These are phyloP conservation scores for Sporothrix variecibatus DNA, from an alignment of 2,329 filamentous ascomycete species.

Conservation along the genomic window DNA sequence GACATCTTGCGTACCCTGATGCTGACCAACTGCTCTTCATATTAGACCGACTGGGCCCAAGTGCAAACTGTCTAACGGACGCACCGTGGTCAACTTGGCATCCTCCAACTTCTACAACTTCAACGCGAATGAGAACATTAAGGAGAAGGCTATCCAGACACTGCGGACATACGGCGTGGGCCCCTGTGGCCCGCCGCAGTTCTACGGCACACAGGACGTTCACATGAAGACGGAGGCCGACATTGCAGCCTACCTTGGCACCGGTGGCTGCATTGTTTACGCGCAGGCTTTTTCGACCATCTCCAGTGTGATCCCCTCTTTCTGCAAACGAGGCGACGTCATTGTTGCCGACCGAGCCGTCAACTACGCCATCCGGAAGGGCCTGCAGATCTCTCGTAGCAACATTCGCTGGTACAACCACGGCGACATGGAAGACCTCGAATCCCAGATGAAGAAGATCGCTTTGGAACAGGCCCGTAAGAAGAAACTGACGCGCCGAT, in stretches of 20 bases:
- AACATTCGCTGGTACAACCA: slow-evolving; percentile 93
- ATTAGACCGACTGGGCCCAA: slow-evolving; percentile 83
- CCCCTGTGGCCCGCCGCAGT: slow-evolving; percentile 93
- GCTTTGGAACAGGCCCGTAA: slow-evolving; percentile 81
- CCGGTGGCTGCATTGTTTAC: slow-evolving; percentile 89
- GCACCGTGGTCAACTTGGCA: slow-evolving; percentile 88
- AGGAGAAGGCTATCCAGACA: slow-evolving; percentile 92
- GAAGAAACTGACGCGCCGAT: slow-evolving; percentile 86
- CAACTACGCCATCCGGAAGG: slow-evolving; percentile 92
- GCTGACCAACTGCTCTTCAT: not conserved
- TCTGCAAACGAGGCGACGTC: slow-evolving; percentile 95
- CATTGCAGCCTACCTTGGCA: slow-evolving; percentile 86
- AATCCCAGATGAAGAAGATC: slow-evolving; percentile 80
- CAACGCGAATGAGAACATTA: slow-evolving; percentile 85
- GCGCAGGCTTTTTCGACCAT: slow-evolving; percentile 96
- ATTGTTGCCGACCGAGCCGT: slow-evolving; percentile 93
- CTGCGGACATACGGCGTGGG: slow-evolving; percentile 95
- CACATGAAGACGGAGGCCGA: slow-evolving; percentile 97
- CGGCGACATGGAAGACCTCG: slow-evolving; percentile 92
- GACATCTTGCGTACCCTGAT: not conserved
- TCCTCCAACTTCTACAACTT: slow-evolving; percentile 99
- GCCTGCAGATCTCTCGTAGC: slow-evolving; percentile 88
- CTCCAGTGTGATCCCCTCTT: slow-evolving; percentile 93
- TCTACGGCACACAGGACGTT: slow-evolving; percentile 97
- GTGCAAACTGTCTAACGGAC: slow-evolving; percentile 82